Evolutionary conservation across 345 rosid genomes (phyloP).

Genomic region (Aquilaria malaccensis): DNA sequence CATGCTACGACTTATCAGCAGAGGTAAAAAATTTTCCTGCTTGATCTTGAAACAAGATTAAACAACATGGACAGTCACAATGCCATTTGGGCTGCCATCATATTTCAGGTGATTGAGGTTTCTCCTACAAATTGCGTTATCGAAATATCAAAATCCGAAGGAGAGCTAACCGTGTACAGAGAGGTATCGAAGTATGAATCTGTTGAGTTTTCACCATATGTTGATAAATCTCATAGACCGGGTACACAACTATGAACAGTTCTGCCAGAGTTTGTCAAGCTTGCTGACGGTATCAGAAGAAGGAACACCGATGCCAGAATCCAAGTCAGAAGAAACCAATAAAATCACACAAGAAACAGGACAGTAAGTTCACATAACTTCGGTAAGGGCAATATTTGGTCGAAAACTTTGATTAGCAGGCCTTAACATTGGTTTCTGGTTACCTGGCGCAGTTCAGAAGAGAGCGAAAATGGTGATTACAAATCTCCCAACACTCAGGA

Average conservation of each 20-base stretch:
- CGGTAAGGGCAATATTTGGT: too few relatives aligned
- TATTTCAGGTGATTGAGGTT: conserved; percentile 60
- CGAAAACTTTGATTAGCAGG: too few relatives aligned
- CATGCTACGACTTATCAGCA: conserved; percentile 66
- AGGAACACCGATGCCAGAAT: conserved; percentile 17
- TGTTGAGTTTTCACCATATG: conserved; percentile 6
- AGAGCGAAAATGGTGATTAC: too few relatives aligned
- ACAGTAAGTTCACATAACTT: too few relatives aligned
- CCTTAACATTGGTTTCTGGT: too few relatives aligned
- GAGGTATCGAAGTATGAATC: conserved; percentile 35
- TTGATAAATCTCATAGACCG: conserved; percentile 1
- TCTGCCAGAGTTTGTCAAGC: conserved; percentile 71
- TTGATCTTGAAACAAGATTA: not conserved
- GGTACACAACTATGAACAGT: conserved; percentile 33
- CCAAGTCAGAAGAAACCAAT: conserved; percentile 11
- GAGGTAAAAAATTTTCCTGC: conserved; percentile 33
- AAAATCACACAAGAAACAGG: not conserved
- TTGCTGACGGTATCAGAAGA: conserved; percentile 38
- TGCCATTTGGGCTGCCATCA: not conserved
- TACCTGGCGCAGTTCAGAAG: too few relatives aligned
- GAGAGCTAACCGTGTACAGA: conserved; percentile 50
- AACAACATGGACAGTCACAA: conserved; percentile 9
- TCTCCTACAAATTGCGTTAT: conserved; percentile 82
- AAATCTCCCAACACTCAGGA: too few relatives aligned
- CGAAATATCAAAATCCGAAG: conserved; percentile 79